Evolutionary conservation across 2,329 filamentous ascomycete species (phyloP).

Genomic region (Aureobasidium sp.): DNA sequence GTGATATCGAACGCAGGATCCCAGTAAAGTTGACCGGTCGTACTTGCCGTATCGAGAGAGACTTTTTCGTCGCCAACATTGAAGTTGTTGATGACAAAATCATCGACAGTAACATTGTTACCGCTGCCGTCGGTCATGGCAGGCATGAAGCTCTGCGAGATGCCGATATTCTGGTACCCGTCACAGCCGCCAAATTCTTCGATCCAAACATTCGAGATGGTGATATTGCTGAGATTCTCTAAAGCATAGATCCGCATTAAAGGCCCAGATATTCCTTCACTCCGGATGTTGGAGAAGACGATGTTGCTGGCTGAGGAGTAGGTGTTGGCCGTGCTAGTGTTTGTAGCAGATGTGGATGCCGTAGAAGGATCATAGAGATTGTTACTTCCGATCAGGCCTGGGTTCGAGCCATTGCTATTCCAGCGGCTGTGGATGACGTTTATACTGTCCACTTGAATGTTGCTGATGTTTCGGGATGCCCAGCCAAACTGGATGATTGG

Average conservation of each 20-base stretch:
- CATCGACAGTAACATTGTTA: neutral
- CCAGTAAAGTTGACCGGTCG: neutral
- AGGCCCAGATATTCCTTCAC: neutral
- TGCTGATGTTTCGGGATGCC: neutral
- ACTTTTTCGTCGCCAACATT: neutral
- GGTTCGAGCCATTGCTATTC: conserved; percentile 4
- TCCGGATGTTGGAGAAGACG: neutral
- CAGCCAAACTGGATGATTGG: conserved; percentile 1
- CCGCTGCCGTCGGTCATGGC: neutral
- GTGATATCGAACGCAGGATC: neutral
- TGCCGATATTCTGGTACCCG: neutral
- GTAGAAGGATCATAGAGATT: neutral
- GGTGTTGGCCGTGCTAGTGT: neutral
- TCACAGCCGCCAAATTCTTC: neutral
- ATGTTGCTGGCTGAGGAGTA: neutral
- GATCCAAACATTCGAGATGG: neutral
- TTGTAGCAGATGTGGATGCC: neutral
- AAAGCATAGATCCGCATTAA: conserved; percentile 3
- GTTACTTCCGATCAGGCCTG: neutral
- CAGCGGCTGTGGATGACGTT: conserved; percentile 4
- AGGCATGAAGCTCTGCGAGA: conserved; percentile 3
- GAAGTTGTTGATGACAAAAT: neutral
- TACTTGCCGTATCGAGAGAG: neutral
- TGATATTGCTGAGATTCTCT: neutral
- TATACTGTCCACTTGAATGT: neutral